Conservation (phyloP, 208 protist species). For the Leishmania guyanensis region DNA sequence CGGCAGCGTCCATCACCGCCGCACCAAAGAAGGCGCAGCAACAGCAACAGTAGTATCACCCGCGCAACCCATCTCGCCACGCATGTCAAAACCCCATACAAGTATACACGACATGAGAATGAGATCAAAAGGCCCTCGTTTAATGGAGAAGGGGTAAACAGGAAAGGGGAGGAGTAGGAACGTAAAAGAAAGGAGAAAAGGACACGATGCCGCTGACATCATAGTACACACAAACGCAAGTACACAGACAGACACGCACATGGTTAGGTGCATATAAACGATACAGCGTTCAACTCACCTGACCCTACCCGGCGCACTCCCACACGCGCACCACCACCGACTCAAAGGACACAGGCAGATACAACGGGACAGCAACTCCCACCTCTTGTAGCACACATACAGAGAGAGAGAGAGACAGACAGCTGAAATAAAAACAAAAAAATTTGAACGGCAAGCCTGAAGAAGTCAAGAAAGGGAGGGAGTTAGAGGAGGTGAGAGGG, state of each 20-base stretch:
- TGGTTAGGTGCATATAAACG: not conserved
- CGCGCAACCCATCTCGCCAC: not conserved
- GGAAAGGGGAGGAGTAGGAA: slow-evolving; percentile 10
- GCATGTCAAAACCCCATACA: not conserved
- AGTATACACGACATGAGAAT: slow-evolving; percentile 1
- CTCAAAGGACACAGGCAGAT: not conserved
- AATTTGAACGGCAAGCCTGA: not conserved
- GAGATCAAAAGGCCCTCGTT: not conserved
- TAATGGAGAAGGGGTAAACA: not conserved
- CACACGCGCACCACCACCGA: not conserved
- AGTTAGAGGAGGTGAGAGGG: not conserved
- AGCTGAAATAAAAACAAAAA: not conserved
- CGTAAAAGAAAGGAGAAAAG: slow-evolving; percentile 13
- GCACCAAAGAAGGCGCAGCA: not conserved
- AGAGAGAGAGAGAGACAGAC: not conserved
- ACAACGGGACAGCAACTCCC: not conserved
- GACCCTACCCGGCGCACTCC: not conserved
- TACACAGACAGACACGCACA: not conserved
- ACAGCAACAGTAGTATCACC: not conserved
- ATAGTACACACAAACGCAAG: not conserved
- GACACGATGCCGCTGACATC: not conserved
- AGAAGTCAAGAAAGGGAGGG: not conserved
- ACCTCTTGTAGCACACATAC: not conserved
- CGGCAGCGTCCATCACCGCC: not conserved
- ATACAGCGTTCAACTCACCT: not conserved